Evolutionary conservation across 306 rosid genomes (phyloP), one percentile per base, ranked within the genome.

Genomic region (Vicia villosa): DNA sequence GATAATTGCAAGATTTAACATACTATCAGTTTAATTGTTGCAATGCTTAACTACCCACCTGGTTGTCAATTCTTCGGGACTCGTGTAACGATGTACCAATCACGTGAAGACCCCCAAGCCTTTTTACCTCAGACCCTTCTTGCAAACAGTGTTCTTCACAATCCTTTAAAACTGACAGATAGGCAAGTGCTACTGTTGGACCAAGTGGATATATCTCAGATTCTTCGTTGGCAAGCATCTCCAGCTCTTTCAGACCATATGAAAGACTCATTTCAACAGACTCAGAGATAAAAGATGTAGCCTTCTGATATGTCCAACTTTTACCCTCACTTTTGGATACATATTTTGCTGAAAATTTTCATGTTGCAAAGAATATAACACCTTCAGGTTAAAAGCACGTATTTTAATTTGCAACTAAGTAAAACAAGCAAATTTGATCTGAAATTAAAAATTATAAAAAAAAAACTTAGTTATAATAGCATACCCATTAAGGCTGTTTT

Each of bases 41-140:
- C 43, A 70, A 75, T 64, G 57, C 69, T 71, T 38, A 46, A 71
- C 50, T 47, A 56, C 74, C 73, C 45, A 90, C 98, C 97, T 93
- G 97, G 82, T 93, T 93, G 83, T 93, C 98, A 56, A 93, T 93
- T 88, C 98, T 87, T 63, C 98, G 87, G 34, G 98, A 90, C 85
- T 93, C 97, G 1, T 93, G 97, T 85, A 93, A 84, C 28, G 97
- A 93, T 65, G 98, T 93, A 52, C 97, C 98, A 51, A 93, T 90
- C 71, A 90, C 98, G 68, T 90, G 98, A 84, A 93, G 97, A 41
- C 98, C 98, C 37, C 98, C 98, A 64, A 88, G 90, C 64, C 75
- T 83, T 83, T 93, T 93, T 42, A 93, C 98, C 81, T 90, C 97
- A 72, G 88, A 82, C 34, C 98, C 98, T 86, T 93, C 97, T 34